These are phyloP conservation scores for Colletotrichum shisoi DNA, from an alignment of 2,329 filamentous ascomycete genomes.

Conservation along the genomic window DNA sequence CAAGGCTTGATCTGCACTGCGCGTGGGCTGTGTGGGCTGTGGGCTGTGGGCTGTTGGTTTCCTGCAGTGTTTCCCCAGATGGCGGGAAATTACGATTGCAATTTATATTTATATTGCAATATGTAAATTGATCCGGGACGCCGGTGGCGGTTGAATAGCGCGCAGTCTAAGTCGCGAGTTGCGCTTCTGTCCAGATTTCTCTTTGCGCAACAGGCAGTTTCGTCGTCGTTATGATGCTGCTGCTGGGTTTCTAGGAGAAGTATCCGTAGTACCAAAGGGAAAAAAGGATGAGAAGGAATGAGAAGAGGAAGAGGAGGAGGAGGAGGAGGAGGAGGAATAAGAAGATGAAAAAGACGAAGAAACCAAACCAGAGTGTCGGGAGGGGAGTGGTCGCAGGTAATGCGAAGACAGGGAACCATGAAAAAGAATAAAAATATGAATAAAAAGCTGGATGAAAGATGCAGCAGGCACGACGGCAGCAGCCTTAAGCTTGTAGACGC, in stretches of 20 bases:
- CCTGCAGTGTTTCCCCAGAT: constrained; percentile 1
- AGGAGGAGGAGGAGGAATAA: not conserved
- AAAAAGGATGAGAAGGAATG: not conserved
- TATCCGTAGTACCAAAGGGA: no score
- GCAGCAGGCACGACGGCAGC: not conserved
- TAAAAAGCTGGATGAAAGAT: not conserved
- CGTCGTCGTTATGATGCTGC: no score
- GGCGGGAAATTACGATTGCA: not conserved
- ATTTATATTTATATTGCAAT: no score
- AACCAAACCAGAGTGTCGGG: constrained; percentile 2
- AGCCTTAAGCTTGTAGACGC: not conserved
- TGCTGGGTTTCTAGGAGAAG: no score
- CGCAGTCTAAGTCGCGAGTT: no score
- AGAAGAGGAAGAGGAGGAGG: not conserved
- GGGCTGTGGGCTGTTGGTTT: not conserved
- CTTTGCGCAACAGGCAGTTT: not conserved
- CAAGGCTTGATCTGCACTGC: constrained; percentile 15
- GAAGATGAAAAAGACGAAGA: not conserved
- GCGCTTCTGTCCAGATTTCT: not conserved
- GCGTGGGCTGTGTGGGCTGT: not conserved
- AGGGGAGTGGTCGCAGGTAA: constrained; percentile 17
- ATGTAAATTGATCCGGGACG: not conserved
- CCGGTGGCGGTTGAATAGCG: not conserved
- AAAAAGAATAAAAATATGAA: not conserved
- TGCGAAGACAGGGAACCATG: not conserved